Conservation (phyloP, 257 asterid genomes). For the Schizonepeta tenuifolia region DNA sequence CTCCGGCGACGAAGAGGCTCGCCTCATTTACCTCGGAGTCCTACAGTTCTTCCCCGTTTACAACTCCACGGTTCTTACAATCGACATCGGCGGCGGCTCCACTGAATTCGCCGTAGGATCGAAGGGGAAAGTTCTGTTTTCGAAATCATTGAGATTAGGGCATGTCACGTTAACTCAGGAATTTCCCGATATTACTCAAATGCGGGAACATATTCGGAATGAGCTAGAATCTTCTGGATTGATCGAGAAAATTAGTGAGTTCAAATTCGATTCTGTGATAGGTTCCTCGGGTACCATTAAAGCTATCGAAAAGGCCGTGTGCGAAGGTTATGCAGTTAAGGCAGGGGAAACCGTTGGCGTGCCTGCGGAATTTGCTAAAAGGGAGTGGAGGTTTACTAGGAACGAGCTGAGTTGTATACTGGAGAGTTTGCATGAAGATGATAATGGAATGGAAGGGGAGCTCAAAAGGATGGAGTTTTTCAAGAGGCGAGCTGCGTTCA, state of each 20-base stretch:
- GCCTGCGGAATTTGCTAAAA: constrained; percentile 46
- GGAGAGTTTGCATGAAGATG: constrained; percentile 51
- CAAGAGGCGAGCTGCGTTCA: constrained; percentile 58
- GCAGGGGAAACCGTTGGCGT: constrained; percentile 42
- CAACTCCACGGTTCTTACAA: constrained; percentile 52
- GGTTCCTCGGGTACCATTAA: constrained; percentile 85
- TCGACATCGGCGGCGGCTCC: constrained; percentile 90
- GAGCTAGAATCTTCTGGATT: constrained; percentile 50
- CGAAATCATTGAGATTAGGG: constrained; percentile 66
- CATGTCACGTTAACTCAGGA: constrained; percentile 65
- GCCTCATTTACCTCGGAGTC: constrained; percentile 70
- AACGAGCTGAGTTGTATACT: constrained; percentile 60
- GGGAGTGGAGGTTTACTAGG: constrained; percentile 71
- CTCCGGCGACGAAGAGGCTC: constrained; percentile 83
- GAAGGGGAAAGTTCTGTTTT: constrained; percentile 53
- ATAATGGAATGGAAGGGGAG: constrained; percentile 49
- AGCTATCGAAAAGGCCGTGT: constrained; percentile 69
- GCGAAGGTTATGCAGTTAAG: constrained; percentile 48
- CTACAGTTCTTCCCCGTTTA: constrained; percentile 65
- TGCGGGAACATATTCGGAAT: constrained; percentile 56
- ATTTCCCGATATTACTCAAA: constrained; percentile 37
- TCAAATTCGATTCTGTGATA: constrained; percentile 52
- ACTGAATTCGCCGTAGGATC: constrained; percentile 71
- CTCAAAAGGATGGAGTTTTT: constrained; percentile 49
- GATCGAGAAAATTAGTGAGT: constrained; percentile 49